phyloP scores from a whole-genome alignment of 1,284 basidiomycete species.

The Fomitiporia mediterranea region DNA sequence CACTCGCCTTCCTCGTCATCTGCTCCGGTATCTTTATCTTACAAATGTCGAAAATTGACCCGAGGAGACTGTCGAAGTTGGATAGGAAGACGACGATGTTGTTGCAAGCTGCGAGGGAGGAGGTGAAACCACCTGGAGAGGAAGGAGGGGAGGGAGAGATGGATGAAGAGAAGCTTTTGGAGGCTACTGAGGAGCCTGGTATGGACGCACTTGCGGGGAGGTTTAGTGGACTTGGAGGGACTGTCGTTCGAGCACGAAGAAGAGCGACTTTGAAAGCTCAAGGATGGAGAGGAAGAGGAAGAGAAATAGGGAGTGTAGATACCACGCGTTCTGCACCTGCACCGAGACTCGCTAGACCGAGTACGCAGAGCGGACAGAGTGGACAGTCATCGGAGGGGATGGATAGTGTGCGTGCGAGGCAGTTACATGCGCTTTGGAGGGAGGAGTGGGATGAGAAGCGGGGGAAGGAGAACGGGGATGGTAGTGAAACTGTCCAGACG shows the following conservation, averaged over 20 bases:
- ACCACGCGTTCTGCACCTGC: constrained; percentile 14
- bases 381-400: constrained; percentile 10
- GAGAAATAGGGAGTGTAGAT: no score
- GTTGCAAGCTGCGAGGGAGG: constrained; percentile 66
- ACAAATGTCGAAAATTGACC: constrained; percentile 94
- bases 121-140: constrained; percentile 49
- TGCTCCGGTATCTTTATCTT: constrained; percentile 90
- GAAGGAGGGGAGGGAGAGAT: constrained; percentile 25
- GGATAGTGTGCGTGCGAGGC: constrained; percentile 11
- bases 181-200: constrained; percentile 33
- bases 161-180: constrained; percentile 51
- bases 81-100: constrained; percentile 85
- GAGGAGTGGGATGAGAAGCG: constrained; percentile 15
- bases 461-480: not conserved
- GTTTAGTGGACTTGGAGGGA: constrained; percentile 42
- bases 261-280: constrained; percentile 15
- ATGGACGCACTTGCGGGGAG: constrained; percentile 43
- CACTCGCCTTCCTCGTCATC: constrained; percentile 87
- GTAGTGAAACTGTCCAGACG: not conserved
- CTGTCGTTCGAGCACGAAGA: constrained; percentile 42
- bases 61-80: constrained; percentile 64
- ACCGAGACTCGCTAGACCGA: not conserved
- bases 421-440: constrained; percentile 15
- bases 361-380: not conserved
- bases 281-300: not conserved